phyloP scores from a whole-genome alignment of 1,284 basidiomycete genomes.

The Ceratobasidium theobromae region DNA sequence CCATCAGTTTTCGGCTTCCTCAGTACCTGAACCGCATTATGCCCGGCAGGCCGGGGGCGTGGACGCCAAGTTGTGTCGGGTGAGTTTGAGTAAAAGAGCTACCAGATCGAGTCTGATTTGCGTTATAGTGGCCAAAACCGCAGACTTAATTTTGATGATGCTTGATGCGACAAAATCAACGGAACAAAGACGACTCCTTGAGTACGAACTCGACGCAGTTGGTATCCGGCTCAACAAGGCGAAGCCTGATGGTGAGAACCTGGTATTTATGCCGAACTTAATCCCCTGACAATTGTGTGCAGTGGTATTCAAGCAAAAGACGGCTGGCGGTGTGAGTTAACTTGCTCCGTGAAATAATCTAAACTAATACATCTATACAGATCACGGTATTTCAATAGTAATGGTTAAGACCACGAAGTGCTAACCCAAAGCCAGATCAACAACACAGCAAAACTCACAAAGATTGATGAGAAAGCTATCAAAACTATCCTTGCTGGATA shows the following conservation, averaged over 20 bases:
- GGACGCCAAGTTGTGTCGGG: slow-evolving; percentile 94
- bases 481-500: slow-evolving; percentile 86
- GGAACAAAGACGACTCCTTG: slow-evolving; percentile 85
- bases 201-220: slow-evolving; percentile 93
- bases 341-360: background rate
- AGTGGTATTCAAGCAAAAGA: slow-evolving; percentile 65
- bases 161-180: slow-evolving; percentile 95
- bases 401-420: background rate
- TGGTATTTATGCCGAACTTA: background rate
- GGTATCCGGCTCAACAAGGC: slow-evolving; percentile 91
- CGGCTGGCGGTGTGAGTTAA: slow-evolving; percentile 81
- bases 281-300: background rate
- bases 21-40: background rate
- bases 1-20: slow-evolving; percentile 10
- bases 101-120: background rate
- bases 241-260: slow-evolving; percentile 70
- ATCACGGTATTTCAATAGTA: slow-evolving; percentile 50
- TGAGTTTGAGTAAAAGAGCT: slow-evolving; percentile 42
- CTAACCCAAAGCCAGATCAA: slow-evolving; percentile 61
- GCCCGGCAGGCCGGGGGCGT: slow-evolving; percentile 81
- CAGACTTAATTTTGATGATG: slow-evolving; percentile 94
- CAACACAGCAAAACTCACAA: slow-evolving; percentile 88
- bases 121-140: slow-evolving; percentile 82
- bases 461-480: slow-evolving; percentile 94
- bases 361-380: slow-evolving; percentile 40